Base-by-base conservation (phyloP, 225 moss, liverwort and hornwort species). In the Lunularia cruciata region DNA sequence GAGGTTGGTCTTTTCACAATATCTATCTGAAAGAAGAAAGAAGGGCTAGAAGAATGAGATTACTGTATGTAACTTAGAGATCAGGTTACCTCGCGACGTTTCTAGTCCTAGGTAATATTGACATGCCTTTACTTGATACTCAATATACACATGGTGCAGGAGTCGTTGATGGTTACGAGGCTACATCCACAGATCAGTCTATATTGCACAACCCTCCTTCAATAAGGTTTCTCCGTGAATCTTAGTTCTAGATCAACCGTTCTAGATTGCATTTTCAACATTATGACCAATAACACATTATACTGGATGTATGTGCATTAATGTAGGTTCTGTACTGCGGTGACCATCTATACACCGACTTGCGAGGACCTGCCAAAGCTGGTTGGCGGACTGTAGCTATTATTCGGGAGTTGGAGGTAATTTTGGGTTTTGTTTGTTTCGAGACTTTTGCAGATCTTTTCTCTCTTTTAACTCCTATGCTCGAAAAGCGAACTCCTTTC, bases 381-480 rank as follows among this genome's bases (percentile, higher is more conserved):
- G 96, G 96, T 60, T 96, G 95, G 89, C 84, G 90, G 28, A 96
- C 92, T 30, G 90, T 88, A 58, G 92, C 96, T 37, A 83, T 92
- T 14, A 92, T 96, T 52, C 83, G 96, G 27, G 96, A 96, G 77
- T 84, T 92, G 40, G 95, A 96, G 92, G 95, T 86, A 59, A n/a
- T 11, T 12, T 16, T 33, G 8, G 31, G 9, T 35, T 32, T 36
- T 35, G 5, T 18, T 51, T 5, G 51, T 51, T 2, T n/a, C n/a
- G n/a, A n/a, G n/a, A n/a, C n/a, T n/a, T n/a, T n/a, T n/a, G n/a
- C n/a, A n/a, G n/a, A n/a, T n/a, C n/a, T n/a, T n/a, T n/a, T n/a
- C n/a, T n/a, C n/a, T n/a, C n/a, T n/a, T n/a, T n/a, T n/a, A n/a
- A n/a, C n/a, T n/a, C n/a, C n/a, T n/a, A n/a, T n/a, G n/a, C n/a